Evolutionary conservation across 495 filamentous ascomycete species (phyloP), one percentile per base, ranked within the genome.

Genomic region (Annulohypoxylon stygium): DNA sequence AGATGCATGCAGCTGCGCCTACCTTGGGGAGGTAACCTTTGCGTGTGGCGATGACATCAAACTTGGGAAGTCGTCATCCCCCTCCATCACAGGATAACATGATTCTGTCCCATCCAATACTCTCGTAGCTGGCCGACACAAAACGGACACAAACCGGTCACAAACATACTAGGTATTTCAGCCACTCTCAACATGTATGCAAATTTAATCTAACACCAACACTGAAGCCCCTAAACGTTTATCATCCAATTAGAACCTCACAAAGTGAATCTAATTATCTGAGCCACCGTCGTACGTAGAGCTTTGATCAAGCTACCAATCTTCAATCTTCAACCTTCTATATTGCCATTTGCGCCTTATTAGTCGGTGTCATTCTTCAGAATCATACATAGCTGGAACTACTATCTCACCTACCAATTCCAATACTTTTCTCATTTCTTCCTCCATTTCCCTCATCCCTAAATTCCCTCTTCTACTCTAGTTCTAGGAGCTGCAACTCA

Each of bases 31-130:
- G 51, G 25, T 53, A 61, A 11, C 18, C 18, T 48, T 69, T 16
- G 16, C 45, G n/a, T 53, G 34, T 68, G 43, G 60, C 51, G 30
- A 68, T 73, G 70, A 73, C 69, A 71, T 71, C 69, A 71, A 41
- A 7, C 41, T 11, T 41, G 12, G n/a, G n/a, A 36, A 26, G 9
- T 66, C 9, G 16, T 57, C 37, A 11, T 45, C 55, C 47, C 62
- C 47, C 55, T 39, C 16, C 18, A 64, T 30, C 30, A 48, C 39
- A 43, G 11, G 36, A 53, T 64, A 39, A 25, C 47, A 39, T 16
- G 11, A 26, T 11, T 7, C 2, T 36, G 30, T 23, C 30, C 30
- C 30, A 30, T 30, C 30, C 30, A 30, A 30, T 30, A 1, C 30
- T 30, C 25, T 4, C 25, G 12, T 43, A 11, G 23, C 30, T 60